Evolutionary conservation across 2,329 filamentous ascomycete genomes (phyloP), one percentile per base, ranked within the genome.

Genomic region (Arthrobotrys conoides): DNA sequence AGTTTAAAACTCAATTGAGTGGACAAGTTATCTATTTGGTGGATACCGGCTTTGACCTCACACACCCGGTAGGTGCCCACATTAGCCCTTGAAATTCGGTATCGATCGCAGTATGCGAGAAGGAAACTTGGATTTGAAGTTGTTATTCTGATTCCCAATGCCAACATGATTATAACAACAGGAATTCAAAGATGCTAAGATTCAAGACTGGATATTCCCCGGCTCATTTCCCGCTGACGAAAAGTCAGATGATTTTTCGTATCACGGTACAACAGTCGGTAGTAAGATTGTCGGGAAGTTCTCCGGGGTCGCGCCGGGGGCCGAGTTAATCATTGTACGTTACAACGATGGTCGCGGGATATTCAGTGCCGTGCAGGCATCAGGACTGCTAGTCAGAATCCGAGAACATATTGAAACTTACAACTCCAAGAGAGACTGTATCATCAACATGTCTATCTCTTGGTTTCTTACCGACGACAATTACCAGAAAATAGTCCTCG

Each of bases 21-120:
- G 57, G 68, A 14, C 27, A 41, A 12, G 41, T 71, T 8, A 33
- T 71, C 1, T 71, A 61, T 18, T 16, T 71, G 4, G 6, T 71
- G 9, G 68, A 71, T 20, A 41, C 4, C n/a, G 68, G 68, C 0
- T 53, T 16, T 9, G 57, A 71, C 30, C 1, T 9, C 14, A 12
- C 3, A 6, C 68, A 71, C 20, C 44, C 55, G 9, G 68, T 64
- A 71, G 18, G 27, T 20, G 20, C 24, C n/a, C n/a, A n/a, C n/a
- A n/a, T 38, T 24, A 71, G 36, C 36, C 36, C 36, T 38, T 10
- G 6, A 5, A 38, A 38, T 10, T 38, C 12, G 12, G 10, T 38
- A 10, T 38, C 2, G 36, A 9, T 44, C 8, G 14, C 14, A 10
- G 36, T 14, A 3, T 41, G 12, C 12, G n/a, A n/a, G n/a, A 12